These are phyloP conservation scores for Thymus mandschuricus DNA, from an alignment of 257 asterid genomes.

Conservation along the genomic window DNA sequence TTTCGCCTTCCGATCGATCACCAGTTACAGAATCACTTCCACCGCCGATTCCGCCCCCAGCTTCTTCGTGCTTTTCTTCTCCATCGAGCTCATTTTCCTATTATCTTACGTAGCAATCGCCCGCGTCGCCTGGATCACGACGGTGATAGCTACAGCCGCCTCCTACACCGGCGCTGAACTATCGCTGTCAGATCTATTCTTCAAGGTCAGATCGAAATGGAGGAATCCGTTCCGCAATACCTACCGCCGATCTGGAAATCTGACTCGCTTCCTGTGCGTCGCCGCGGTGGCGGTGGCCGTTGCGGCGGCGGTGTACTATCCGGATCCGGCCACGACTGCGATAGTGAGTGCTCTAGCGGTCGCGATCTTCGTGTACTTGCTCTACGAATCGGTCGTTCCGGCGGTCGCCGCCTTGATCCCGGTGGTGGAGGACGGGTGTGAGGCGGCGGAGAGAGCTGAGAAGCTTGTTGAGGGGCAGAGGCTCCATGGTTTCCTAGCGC, in stretches of 20 bases:
- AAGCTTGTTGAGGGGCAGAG: conserved; percentile 42
- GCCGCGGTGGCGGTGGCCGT: neutral
- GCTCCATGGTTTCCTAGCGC: conserved; percentile 42
- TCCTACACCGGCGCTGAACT: neutral
- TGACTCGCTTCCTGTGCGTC: too few species aligned
- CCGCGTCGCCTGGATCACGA: neutral
- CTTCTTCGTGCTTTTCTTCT: neutral
- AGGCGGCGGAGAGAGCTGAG: conserved; percentile 46
- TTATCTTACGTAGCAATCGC: neutral
- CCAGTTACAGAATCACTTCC: too few species aligned
- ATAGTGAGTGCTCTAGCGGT: conserved; percentile 16
- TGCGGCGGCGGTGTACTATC: conserved; percentile 4
- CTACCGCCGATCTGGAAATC: conserved; percentile 19
- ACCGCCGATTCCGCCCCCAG: too few species aligned
- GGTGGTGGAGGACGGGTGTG: conserved; percentile 44
- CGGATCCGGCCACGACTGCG: conserved; percentile 16
- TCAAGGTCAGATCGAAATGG: conserved; percentile 25
- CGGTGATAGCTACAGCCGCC: neutral
- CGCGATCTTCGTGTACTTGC: neutral
- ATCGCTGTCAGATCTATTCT: conserved; percentile 20
- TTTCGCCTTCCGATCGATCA: too few species aligned
- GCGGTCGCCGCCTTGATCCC: conserved; percentile 39
- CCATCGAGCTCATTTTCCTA: neutral
- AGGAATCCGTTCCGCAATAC: conserved; percentile 28
- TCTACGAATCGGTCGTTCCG: conserved; percentile 29